Base-by-base conservation (phyloP, 2,329 filamentous ascomycete species). In the Fusarium foetens region DNA sequence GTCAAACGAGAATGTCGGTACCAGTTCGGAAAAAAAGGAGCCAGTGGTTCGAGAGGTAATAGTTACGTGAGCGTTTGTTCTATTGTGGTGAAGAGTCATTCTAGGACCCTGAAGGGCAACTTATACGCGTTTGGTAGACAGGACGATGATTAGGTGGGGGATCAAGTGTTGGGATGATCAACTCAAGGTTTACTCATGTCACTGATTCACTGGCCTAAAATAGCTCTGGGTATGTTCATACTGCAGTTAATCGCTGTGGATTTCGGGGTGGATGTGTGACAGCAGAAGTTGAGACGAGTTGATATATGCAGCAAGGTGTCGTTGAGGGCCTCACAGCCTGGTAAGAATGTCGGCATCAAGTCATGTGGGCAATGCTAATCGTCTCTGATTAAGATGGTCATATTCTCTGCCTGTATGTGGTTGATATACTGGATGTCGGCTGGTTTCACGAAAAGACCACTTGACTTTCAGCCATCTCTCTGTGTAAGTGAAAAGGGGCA, bases 91-190 rank as follows among this genome's bases (percentile, higher is more conserved):
- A 38, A 29, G 19, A 31, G 39, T 17, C n/a, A 17, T 23, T 42
- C 16, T 19, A 38, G 19, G 31, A 16, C 25, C 17, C 17, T 27
- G 17, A 45, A 36, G 2, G 27, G 21, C 17, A 31, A 39, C 46
- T 46, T 35, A 64, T 64, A 39, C 38, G 39, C 19, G 49, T 38
- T 58, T 48, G 14, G 9, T 46, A 29, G 35, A 16, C 31, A 51
- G 31, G 42, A 35, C 25, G 23, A 21, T 39, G 38, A 52, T 62
- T 33, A 33, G 31, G 21, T 69, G 51, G 25, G 51, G 42, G 39
- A 58, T 27, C 17, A 69, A 39, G 65, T 53, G 51, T 23, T 6
- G 8, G n/a, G 51, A 69, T 58, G 51, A 64, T 52, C 25, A 35
- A 14, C 25, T 29, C 36, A 29, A 69, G 35, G 19, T 31, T 29